Conservation (phyloP, 2,329 filamentous ascomycete species). For the Alternaria sp. region DNA sequence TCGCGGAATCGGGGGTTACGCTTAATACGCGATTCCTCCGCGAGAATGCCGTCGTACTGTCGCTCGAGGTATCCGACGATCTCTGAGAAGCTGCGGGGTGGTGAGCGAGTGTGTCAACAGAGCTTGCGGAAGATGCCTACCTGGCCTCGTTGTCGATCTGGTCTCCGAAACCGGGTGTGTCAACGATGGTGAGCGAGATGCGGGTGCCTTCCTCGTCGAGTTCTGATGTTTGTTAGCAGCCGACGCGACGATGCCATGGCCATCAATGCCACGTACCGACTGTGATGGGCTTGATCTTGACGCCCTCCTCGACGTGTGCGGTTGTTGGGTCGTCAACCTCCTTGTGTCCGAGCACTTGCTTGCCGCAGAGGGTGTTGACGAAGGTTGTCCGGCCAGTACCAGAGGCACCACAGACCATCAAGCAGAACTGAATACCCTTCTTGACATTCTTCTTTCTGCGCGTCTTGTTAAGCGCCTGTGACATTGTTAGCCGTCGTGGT, state of each 20-base stretch:
- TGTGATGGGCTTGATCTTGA: slow-evolving; percentile 98
- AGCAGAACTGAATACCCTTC: slow-evolving; percentile 99
- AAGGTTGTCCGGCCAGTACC: slow-evolving; percentile 99
- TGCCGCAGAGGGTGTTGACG: slow-evolving; percentile 98
- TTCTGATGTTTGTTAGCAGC: slow-evolving; percentile 58
- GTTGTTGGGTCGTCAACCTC: slow-evolving; percentile 88
- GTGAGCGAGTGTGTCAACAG: slow-evolving; percentile 23
- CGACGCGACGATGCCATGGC: background rate
- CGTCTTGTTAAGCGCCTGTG: slow-evolving; percentile 74
- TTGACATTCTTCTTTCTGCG: slow-evolving; percentile 99
- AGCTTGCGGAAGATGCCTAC: slow-evolving; percentile 58
- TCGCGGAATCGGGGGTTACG: slow-evolving; percentile 99
- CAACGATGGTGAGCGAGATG: slow-evolving; percentile 97
- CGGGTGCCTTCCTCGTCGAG: slow-evolving; percentile 98
- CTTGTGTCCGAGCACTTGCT: slow-evolving; percentile 89
- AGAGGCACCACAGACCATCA: slow-evolving; percentile 99
- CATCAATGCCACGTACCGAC: slow-evolving; percentile 72
- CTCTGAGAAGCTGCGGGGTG: slow-evolving; percentile 80
- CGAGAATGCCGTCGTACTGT: slow-evolving; percentile 99
- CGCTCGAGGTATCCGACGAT: slow-evolving; percentile 98
- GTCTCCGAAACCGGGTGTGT: slow-evolving; percentile 97
- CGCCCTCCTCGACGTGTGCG: slow-evolving; percentile 93
- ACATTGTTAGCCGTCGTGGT: slow-evolving; percentile 37
- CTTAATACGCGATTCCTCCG: slow-evolving; percentile 99
- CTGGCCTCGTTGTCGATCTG: slow-evolving; percentile 99